Evolutionary conservation across 31 red algal genomes (phyloP), one percentile per base, ranked within the genome.

Genomic region (Odonthalia washingtoniensis): DNA sequence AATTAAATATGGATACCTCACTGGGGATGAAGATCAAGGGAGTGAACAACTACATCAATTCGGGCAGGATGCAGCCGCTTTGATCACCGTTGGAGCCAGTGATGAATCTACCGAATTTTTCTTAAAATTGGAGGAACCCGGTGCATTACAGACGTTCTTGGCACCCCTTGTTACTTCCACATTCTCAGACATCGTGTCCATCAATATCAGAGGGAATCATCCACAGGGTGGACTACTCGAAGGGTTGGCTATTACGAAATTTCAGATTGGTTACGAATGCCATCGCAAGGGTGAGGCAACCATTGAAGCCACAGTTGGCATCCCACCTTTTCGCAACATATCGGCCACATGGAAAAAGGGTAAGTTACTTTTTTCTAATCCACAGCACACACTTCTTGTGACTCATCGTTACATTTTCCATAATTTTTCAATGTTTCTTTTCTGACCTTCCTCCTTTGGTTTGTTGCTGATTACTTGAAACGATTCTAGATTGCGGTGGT

Each of bases 301-400:
- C 34, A 84, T 95, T 49, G 33, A 36, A 40, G 94, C 76, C 4
- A 91, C 52, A 12, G 45, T 95, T 34, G 88, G 74, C 17, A 85
- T 95, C 49, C 94, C 94, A 24, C 94, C 94, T 21, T 95, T 90
- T 78, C 43, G 91, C 21, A 88, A 91, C 63, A 3, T 95, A 63
- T 88, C 94, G 40, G 70, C 85, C 12, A 80, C 83, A 32, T 95
- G 88, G 85, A 75, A 72, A 61, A 95, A 95, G 81, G 93, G 88
- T 87, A 65, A 37, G 81, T 75, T 30, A 9, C 43, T 4, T 2
- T 32, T 5, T 64, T 39, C 28, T 42, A n/a, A 36, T 9, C 68
- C 27, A 18, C 28, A 31, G 5, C 14, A 31, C 65, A 3, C 21
- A 63, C 61, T 70, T 27, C 40, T 73, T 72, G 33, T 21, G 32